These are phyloP conservation scores for Solanum chmielewskii DNA, from an alignment of 257 asterid genomes.

Conservation along the genomic window DNA sequence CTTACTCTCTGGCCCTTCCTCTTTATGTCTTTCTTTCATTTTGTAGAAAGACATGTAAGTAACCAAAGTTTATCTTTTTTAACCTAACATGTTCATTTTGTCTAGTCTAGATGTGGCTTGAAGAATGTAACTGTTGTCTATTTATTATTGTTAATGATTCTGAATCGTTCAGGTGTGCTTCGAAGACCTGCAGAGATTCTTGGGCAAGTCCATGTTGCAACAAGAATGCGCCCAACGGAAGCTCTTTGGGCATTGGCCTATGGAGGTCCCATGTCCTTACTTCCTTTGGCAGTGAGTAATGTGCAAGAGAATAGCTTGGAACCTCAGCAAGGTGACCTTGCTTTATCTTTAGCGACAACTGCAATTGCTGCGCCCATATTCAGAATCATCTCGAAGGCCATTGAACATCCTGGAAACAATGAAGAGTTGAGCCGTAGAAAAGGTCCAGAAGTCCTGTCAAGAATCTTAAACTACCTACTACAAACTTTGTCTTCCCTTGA, in stretches of 20 bases:
- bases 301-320: conserved; percentile 78
- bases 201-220: conserved; percentile 97
- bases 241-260: conserved; percentile 96
- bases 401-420: conserved; percentile 80
- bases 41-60: background rate
- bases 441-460: conserved; percentile 92
- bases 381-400: conserved; percentile 85
- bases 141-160: background rate
- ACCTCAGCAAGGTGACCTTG: conserved; percentile 62
- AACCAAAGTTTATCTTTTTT: background rate
- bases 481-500: conserved; percentile 66
- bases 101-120: background rate
- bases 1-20: background rate
- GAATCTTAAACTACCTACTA: conserved; percentile 82
- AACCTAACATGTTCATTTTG: background rate
- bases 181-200: conserved; percentile 99
- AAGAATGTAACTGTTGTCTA: background rate
- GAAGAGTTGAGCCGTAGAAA: conserved; percentile 81
- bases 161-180: conserved; percentile 49
- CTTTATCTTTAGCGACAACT: conserved; percentile 63
- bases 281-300: conserved; percentile 78
- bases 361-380: conserved; percentile 86
- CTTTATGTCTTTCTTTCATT: background rate
- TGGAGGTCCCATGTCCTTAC: conserved; percentile 93
- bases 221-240: conserved; percentile 85